Evolutionary conservation across 73 alveolate genomes (phyloP).

Genomic region (Durusdinium trenchii): DNA sequence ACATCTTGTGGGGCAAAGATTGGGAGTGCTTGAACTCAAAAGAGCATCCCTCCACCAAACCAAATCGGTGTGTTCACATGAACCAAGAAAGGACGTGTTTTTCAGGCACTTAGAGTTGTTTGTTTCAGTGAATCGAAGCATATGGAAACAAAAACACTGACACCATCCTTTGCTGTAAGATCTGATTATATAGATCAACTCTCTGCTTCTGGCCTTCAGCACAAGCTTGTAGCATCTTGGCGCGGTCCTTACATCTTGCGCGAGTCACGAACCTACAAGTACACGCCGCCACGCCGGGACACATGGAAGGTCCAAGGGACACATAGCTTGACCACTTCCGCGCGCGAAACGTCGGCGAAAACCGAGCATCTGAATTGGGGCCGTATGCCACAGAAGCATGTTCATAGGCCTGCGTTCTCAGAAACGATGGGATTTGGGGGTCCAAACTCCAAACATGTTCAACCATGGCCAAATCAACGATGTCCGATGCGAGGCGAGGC

Average conservation of each 20-base stretch:
- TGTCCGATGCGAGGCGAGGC: not conserved
- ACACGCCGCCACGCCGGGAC: too few relatives aligned
- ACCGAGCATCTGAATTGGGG: not conserved
- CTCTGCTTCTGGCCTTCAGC: slow-evolving; percentile 71
- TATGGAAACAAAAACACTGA: too few relatives aligned
- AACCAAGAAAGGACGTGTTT: too few relatives aligned
- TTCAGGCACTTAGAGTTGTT: too few relatives aligned
- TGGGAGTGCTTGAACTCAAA: not conserved
- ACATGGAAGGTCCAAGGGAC: not conserved
- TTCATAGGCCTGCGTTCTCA: slow-evolving; percentile 12
- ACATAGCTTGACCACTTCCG: not conserved
- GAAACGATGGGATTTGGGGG: not conserved
- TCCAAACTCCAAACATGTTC: not conserved
- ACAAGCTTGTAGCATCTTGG: slow-evolving; percentile 45
- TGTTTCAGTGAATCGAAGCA: too few relatives aligned
- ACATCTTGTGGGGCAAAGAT: not conserved
- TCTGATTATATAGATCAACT: not conserved
- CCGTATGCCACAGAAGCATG: slow-evolving; percentile 32
- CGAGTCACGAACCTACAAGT: too few relatives aligned
- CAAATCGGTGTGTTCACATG: too few relatives aligned
- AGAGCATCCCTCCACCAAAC: not conserved
- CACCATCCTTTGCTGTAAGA: not conserved
- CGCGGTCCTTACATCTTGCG: not conserved
- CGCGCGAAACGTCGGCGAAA: not conserved
- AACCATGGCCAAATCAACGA: not conserved